Evolutionary conservation across 768 basidiomycete species (phyloP), one percentile per base, ranked within the genome.

Genomic region (Psilocybe sp.): DNA sequence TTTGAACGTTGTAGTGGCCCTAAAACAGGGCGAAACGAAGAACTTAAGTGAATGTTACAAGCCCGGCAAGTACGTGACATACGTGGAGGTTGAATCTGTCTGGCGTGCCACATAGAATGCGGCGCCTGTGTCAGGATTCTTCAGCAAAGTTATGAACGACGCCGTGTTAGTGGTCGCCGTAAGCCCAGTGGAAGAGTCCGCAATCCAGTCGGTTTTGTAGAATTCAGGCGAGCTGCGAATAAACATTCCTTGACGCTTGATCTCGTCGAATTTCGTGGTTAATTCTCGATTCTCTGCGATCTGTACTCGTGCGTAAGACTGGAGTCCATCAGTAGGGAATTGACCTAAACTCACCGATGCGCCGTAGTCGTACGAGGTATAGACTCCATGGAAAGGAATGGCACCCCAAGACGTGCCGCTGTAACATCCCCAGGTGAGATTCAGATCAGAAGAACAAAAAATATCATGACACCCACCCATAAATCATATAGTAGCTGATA

Each of bases 341-440:
- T 12, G 44, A 46, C 18, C 14, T 3, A 36, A 31, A 52, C 63
- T 49, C 55, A 79, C 77, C 19, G 85, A 68, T 38, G 83, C 75
- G 15, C 89, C 90, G 49, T 93, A 93, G 66, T 93, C 91, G 48
- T 93, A 93, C 19, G 87, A 89, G 2, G 79, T 82, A 61, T 85
- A 83, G 13, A 88, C 90, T 8, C 84, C 87, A 12, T 80, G 89
- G 70, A 82, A 88, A 1, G 91, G 86, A 38, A 92, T 71, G 9
- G 76, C 86, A 36, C 88, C 91, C 89, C 89, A 93, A 11, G 86
- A 90, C 0, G 91, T 92, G 18, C 91, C 90, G 7, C 90, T 90
- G 50, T 28, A 28, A 28, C 23, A 44, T 43, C 39, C 43, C 4
- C n/a, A 8, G 11, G 19, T 38, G 20, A 44, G 28, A 33, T 41